phyloP scores from a whole-genome alignment of 345 rosid genomes.

The Microthlaspi erraticum region DNA sequence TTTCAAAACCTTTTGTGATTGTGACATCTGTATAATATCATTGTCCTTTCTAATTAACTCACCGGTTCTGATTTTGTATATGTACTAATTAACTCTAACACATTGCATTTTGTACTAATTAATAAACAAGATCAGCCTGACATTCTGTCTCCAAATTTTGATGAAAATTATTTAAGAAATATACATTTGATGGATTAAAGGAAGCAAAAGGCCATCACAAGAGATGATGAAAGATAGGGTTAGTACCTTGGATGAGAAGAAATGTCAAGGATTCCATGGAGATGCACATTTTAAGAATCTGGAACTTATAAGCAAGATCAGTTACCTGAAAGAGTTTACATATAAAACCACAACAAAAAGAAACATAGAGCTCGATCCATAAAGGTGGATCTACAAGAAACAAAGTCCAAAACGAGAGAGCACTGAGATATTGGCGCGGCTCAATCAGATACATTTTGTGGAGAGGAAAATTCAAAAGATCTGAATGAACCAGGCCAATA shows the following conservation, averaged over 20 bases:
- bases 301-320: conserved; percentile 8
- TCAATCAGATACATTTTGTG: conserved; percentile 62
- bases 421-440: conserved; percentile 97
- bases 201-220: conserved; percentile 4
- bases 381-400: conserved; percentile 16
- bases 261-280: conserved; percentile 18
- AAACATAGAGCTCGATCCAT: background rate
- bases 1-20: conserved; percentile 21
- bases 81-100: conserved; percentile 40
- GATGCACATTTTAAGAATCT: conserved; percentile 2
- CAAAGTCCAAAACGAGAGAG: conserved; percentile 52
- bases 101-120: conserved; percentile 13
- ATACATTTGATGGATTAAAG: conserved; percentile 16
- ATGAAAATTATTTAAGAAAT: background rate
- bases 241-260: conserved; percentile 38
- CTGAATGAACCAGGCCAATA: conserved; percentile 99
- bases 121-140: conserved; percentile 19
- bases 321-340: background rate
- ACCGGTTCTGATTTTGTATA: conserved; percentile 26
- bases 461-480: conserved; percentile 21
- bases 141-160: conserved; percentile 16
- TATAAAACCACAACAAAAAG: background rate
- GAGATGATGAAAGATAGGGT: conserved; percentile 3
- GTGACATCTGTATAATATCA: conserved; percentile 32
- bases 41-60: conserved; percentile 22